A percentile compares a stretch with the other conserved stretches of the same genome.
Evolutionary conservation across 345 rosid species (phyloP).

Genomic region (Corchorus olitorius): DNA sequence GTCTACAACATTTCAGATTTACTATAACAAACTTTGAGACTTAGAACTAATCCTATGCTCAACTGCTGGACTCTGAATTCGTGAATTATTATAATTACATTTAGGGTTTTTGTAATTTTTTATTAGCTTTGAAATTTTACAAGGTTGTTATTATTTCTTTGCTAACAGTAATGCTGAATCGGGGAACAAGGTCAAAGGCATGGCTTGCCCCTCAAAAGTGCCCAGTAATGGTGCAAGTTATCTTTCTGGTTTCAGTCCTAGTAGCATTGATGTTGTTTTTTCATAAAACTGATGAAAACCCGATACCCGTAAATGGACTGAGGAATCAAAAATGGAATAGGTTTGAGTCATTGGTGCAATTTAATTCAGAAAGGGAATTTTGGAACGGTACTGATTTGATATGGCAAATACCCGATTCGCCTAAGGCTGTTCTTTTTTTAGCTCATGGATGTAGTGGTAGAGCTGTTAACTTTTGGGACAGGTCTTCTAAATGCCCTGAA

Average conservation of each 20-base stretch:
- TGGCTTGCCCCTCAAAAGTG: slow-evolving; percentile 40
- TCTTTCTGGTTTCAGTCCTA: slow-evolving; percentile 35
- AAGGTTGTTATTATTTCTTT: slow-evolving; percentile 5
- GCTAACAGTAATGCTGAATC: slow-evolving; percentile 63
- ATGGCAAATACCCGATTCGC: slow-evolving; percentile 78
- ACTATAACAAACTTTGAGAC: not conserved
- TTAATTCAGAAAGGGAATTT: slow-evolving; percentile 54
- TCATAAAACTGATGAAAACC: slow-evolving; percentile 28
- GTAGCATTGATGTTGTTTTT: slow-evolving; percentile 36
- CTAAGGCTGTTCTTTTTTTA: slow-evolving; percentile 77
- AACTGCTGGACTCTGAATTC: not conserved
- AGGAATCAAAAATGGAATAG: slow-evolving; percentile 38
- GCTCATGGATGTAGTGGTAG: slow-evolving; percentile 91
- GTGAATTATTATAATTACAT: not conserved
- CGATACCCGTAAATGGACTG: slow-evolving; percentile 22
- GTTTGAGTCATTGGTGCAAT: slow-evolving; percentile 35
- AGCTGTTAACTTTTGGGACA: slow-evolving; percentile 88
- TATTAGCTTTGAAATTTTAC: not conserved
- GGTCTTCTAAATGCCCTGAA: slow-evolving; percentile 54
- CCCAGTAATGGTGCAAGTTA: slow-evolving; percentile 28
- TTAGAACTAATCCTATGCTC: not conserved
- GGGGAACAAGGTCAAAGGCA: slow-evolving; percentile 41
- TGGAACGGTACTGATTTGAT: slow-evolving; percentile 73
- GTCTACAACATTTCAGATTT: not conserved
- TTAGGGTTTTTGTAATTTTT: not conserved